Conservation (phyloP, 2,329 filamentous ascomycete species). For the Cladosporium sphaerospermum region DNA sequence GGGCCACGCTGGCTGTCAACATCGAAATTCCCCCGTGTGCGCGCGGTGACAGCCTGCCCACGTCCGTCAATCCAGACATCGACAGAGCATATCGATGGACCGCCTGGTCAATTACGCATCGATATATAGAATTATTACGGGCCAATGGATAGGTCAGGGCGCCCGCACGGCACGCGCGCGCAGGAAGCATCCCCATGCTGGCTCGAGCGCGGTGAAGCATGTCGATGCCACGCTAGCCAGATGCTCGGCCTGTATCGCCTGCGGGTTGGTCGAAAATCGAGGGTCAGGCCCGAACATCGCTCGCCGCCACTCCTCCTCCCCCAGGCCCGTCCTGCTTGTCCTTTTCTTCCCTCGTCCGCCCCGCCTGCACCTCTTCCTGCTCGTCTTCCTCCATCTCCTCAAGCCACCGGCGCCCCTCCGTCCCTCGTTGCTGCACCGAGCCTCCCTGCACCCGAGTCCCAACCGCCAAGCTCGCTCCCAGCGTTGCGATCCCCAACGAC, state of each 20-base stretch:
- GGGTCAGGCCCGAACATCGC: conserved; percentile 1
- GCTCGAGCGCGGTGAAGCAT: neutral
- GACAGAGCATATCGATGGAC: too few relatives aligned
- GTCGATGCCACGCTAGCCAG: conserved; percentile 6
- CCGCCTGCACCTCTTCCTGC: neutral
- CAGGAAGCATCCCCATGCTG: conserved; percentile 4
- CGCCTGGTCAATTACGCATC: too few relatives aligned
- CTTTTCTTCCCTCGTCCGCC: conserved; percentile 1
- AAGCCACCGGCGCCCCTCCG: neutral
- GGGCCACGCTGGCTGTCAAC: conserved; percentile 6
- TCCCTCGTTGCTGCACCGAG: conserved; percentile 6
- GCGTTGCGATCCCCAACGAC: conserved; percentile 1
- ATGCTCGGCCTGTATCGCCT: conserved; percentile 5
- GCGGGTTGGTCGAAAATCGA: conserved; percentile 9
- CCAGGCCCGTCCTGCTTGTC: neutral
- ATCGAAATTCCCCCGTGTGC: neutral
- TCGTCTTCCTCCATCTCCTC: neutral
- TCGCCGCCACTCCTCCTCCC: conserved; percentile 10
- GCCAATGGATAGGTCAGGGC: conserved; percentile 2
- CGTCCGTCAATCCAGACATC: too few relatives aligned
- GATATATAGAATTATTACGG: neutral
- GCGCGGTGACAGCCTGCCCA: too few relatives aligned
- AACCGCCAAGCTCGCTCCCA: conserved; percentile 9
- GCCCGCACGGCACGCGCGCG: neutral
- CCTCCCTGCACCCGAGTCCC: conserved; percentile 2